A percentile compares a stretch with the other conserved stretches of the same genome.
phyloP scores from a whole-genome alignment of 2,329 filamentous ascomycete species.

The Leptographium lundbergii region DNA sequence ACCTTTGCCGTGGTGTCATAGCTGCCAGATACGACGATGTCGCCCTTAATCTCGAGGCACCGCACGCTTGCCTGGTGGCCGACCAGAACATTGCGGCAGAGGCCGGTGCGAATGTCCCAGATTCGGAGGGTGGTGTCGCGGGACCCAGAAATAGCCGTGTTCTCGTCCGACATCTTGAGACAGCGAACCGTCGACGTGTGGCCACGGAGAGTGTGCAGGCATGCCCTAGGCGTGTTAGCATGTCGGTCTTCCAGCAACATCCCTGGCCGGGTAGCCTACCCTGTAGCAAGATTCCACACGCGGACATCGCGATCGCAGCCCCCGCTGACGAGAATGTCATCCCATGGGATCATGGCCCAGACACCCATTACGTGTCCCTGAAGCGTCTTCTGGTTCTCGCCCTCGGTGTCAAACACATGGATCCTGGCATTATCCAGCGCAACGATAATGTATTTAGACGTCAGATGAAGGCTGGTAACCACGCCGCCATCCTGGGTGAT shows the following conservation, averaged over 20 bases:
- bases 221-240: slow-evolving; percentile 39
- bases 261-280: slow-evolving; percentile 40
- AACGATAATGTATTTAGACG: slow-evolving; percentile 91
- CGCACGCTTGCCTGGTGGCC: slow-evolving; percentile 93
- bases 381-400: slow-evolving; percentile 75
- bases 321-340: slow-evolving; percentile 85
- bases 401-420: slow-evolving; percentile 90
- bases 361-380: slow-evolving; percentile 98
- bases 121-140: slow-evolving; percentile 88
- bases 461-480: slow-evolving; percentile 89
- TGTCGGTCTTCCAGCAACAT: neutral
- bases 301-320: slow-evolving; percentile 94
- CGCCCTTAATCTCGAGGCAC: slow-evolving; percentile 89
- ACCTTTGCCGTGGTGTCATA: slow-evolving; percentile 96
- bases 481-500: slow-evolving; percentile 96
- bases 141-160: slow-evolving; percentile 91
- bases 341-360: slow-evolving; percentile 99
- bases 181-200: slow-evolving; percentile 96
- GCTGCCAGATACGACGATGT: slow-evolving; percentile 93
- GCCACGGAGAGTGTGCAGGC: slow-evolving; percentile 73
- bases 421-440: slow-evolving; percentile 97
- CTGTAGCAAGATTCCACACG: slow-evolving; percentile 91
- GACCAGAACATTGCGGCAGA: slow-evolving; percentile 83
- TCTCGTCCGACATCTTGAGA: slow-evolving; percentile 90
- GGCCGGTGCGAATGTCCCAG: slow-evolving; percentile 82